A percentile compares a stretch with the other conserved stretches of the same genome.
Evolutionary conservation across 768 basidiomycete genomes (phyloP).

Genomic region (Mycena pura): DNA sequence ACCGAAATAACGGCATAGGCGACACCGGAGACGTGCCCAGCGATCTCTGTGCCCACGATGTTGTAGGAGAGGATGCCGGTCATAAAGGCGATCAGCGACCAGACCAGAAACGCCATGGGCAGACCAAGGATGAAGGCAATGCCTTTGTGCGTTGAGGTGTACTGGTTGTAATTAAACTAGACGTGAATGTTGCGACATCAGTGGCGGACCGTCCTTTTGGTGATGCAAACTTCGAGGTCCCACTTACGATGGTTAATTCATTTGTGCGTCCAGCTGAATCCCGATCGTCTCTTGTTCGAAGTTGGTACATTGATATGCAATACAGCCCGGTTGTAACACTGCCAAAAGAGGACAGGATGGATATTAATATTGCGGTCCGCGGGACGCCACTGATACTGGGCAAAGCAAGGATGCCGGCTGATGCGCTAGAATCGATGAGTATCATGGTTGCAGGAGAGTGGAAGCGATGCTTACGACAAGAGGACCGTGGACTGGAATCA

Average conservation of each 20-base stretch:
- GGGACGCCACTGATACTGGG: constrained; percentile 1
- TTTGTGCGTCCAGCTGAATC: constrained; percentile 1
- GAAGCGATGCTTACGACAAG: neutral
- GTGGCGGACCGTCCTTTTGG: no score
- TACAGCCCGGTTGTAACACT: constrained; percentile 10
- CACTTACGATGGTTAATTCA: neutral
- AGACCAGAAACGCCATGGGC: constrained; percentile 16
- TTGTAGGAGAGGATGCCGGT: constrained; percentile 12
- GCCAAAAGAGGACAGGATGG: constrained; percentile 9
- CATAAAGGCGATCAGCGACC: constrained; percentile 10
- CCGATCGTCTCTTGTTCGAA: neutral
- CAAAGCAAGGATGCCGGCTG: constrained; percentile 15
- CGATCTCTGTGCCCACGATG: constrained; percentile 3
- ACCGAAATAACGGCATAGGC: constrained; percentile 12
- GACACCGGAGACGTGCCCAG: neutral
- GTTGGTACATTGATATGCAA: constrained; percentile 15
- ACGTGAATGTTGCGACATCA: neutral
- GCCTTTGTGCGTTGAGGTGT: constrained; percentile 6
- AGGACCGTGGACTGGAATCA: constrained; percentile 9
- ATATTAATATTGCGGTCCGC: constrained; percentile 13
- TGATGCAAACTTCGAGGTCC: no score
- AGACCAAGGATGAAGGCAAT: constrained; percentile 6
- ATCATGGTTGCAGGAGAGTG: no score
- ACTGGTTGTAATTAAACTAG: constrained; percentile 10
- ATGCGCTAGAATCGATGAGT: constrained; percentile 1